Conservation (phyloP, 192 early-diverging fungal species). For the Jimgerdemannia lactiflua region DNA sequence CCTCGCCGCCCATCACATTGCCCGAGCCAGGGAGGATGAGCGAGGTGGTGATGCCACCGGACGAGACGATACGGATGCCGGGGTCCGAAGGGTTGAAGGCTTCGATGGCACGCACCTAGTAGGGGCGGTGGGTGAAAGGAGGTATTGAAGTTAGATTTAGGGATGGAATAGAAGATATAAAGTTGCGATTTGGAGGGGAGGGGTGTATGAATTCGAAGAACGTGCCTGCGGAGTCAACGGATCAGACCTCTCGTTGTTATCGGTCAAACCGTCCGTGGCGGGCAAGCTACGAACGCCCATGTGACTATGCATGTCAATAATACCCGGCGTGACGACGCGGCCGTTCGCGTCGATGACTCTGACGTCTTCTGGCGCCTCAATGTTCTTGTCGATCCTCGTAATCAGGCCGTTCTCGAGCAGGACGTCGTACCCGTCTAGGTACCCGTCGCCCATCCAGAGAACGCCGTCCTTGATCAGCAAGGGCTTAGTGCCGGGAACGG, state of each 20-base stretch:
- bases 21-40: constrained; percentile 61
- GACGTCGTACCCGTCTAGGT: constrained; percentile 58
- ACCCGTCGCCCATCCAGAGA: constrained; percentile 35
- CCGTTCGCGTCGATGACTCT: constrained; percentile 61
- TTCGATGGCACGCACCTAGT: constrained; percentile 44
- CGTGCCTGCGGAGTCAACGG: constrained; percentile 45
- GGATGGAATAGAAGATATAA: too few species aligned
- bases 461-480: constrained; percentile 57
- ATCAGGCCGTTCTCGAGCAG: constrained; percentile 57
- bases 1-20: constrained; percentile 66
- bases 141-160: too few species aligned
- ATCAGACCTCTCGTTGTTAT: constrained; percentile 53
- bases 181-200: too few species aligned
- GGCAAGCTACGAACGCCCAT: constrained; percentile 47
- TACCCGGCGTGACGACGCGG: constrained; percentile 70
- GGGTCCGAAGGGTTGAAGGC: constrained; percentile 51
- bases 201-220: too few species aligned
- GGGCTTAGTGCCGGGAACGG: constrained; percentile 28
- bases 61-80: constrained; percentile 42
- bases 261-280: constrained; percentile 27
- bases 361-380: constrained; percentile 30
- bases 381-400: constrained; percentile 33
- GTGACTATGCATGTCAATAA: constrained; percentile 75
- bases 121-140: background rate
- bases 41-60: constrained; percentile 61